phyloP scores from a whole-genome alignment of 352 stramenopile genomes.

The Peronosclerospora sorghi region DNA sequence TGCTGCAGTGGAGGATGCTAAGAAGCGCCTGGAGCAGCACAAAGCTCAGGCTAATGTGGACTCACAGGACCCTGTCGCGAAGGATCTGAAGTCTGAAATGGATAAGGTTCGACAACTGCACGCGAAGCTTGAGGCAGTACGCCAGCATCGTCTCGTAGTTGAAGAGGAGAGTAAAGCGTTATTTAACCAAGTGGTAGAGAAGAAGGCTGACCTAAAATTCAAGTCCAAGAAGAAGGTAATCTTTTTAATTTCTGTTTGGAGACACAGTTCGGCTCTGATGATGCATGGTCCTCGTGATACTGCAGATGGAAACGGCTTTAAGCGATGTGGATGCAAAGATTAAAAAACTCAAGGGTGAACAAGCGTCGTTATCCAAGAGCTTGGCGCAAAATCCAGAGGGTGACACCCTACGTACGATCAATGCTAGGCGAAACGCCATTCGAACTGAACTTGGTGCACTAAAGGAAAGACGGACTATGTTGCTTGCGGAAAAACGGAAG shows the following conservation, averaged over 20 bases:
- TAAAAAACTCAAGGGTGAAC: conserved; percentile 70
- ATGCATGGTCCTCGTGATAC: background rate
- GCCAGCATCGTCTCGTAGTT: conserved; percentile 73
- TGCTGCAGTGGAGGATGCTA: conserved; percentile 62
- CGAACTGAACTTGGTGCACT: conserved; percentile 73
- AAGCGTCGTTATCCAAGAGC: conserved; percentile 65
- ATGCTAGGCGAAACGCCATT: conserved; percentile 74
- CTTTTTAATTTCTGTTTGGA: background rate
- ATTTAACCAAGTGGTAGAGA: conserved; percentile 84
- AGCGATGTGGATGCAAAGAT: conserved; percentile 78
- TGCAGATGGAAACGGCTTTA: conserved; percentile 65
- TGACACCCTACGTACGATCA: conserved; percentile 74
- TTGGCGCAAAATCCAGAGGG: conserved; percentile 63
- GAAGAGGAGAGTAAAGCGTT: conserved; percentile 85
- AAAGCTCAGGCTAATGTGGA: conserved; percentile 66
- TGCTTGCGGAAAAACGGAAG: conserved; percentile 72
- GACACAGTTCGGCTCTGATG: background rate
- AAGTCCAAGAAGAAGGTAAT: conserved; percentile 82
- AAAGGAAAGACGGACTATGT: conserved; percentile 72
- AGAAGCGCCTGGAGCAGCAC: conserved; percentile 74
- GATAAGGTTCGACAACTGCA: conserved; percentile 77
- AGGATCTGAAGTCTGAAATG: conserved; percentile 79
- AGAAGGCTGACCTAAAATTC: conserved; percentile 83
- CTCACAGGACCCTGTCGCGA: conserved; percentile 61
- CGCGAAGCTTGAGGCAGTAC: conserved; percentile 75